Evolutionary conservation across 441 rosid genomes (phyloP).

Genomic region (Geranium incanum): DNA sequence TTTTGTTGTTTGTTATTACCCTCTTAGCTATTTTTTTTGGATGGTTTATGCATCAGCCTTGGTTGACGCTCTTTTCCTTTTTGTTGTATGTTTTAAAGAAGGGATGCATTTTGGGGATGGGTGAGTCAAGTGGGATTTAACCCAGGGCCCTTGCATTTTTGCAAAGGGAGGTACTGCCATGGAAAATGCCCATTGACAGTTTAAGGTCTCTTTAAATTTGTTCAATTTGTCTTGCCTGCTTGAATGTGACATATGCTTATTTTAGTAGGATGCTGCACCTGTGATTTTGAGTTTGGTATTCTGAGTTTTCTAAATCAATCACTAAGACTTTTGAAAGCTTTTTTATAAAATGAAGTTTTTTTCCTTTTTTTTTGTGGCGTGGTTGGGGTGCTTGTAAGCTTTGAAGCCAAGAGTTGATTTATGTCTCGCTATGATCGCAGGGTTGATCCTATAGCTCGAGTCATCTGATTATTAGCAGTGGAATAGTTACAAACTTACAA

Average conservation of each 20-base stretch:
- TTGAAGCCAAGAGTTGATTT: constrained; percentile 1
- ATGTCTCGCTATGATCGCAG: constrained; percentile 7
- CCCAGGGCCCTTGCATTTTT: background rate
- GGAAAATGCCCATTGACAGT: background rate
- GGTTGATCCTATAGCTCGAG: background rate
- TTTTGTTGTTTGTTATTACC: background rate
- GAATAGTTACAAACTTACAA: constrained; percentile 2
- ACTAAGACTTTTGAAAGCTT: background rate
- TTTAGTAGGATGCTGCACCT: background rate
- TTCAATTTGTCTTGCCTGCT: background rate
- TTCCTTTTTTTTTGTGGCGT: background rate
- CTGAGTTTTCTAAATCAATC: background rate
- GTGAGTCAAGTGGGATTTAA: background rate
- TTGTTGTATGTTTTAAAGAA: background rate
- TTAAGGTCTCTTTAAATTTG: background rate
- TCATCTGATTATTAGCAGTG: constrained; percentile 3
- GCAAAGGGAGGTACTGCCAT: background rate
- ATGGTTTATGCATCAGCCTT: background rate
- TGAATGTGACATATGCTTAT: background rate
- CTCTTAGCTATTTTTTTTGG: background rate
- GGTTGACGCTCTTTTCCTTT: background rate
- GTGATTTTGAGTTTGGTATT: background rate
- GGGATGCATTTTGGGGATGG: background rate
- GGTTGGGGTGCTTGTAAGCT: background rate
- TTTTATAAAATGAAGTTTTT: background rate